Evolutionary conservation across 495 filamentous ascomycete genomes (phyloP), one percentile per base, ranked within the genome.

Genomic region (Neurospora sp.): DNA sequence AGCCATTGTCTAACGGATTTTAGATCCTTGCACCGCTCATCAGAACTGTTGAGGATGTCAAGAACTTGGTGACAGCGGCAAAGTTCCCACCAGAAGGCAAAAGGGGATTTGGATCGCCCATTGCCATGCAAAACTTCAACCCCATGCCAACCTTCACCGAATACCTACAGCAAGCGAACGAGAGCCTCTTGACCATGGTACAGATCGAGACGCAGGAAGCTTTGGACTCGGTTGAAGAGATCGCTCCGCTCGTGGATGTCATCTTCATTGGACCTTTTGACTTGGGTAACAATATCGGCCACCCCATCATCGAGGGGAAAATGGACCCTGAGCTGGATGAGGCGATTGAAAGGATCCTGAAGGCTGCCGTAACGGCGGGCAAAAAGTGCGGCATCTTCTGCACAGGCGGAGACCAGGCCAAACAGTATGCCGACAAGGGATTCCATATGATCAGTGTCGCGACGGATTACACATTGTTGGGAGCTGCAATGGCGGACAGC

Each of bases 121-220:
- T 91, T 73, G 83, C 88, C 0, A 88, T 90, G 83, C 88, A 89
- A 73, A 86, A 84, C 66, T 93, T 93, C 77, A 78, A 81, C 62
- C 85, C 89, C 1, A 80, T 80, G 1, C 82, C 86, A 18, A 85
- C 85, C 5, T 76, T 85, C 73, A 85, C 85, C 3, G 89, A 92
- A 48, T 96, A 96, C 75, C 85, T 93, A 35, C 87, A 90, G 75
- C 87, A 93, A 73, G 91, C 92, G 37, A 94, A 95, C 80, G 87
- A 88, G 11, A 85, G 86, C 44, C 82, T 94, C 14, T 79, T 93
- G 40, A 92, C 90, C 27, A 90, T 93, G 77, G 88, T 94, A 39
- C 93, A 96, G 83, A 94, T 96, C 72, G 93, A 96, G 81, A 96
- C 93, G 1, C 84, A 84, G 74, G 90, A 90, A 76, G 92, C 92